These are phyloP conservation scores for Kluyveromyces sp. DNA, from an alignment of 1,139 yeast species.

Conservation along the genomic window DNA sequence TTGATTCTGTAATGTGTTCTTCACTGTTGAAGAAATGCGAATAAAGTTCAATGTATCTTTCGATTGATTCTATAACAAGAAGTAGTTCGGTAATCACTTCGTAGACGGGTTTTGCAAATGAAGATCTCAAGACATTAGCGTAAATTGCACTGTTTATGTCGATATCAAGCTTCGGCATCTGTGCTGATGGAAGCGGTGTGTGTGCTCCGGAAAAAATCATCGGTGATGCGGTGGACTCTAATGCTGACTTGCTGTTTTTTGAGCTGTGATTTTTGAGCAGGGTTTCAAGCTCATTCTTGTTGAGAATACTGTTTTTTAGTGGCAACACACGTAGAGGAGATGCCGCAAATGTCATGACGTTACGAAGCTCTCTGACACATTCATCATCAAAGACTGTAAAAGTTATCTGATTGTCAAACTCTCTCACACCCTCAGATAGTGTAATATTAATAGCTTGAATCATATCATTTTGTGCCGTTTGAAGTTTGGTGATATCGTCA, in stretches of 20 bases:
- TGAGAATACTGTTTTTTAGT: conserved; percentile 18
- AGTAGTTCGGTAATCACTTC: conserved; percentile 31
- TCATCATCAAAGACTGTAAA: conserved; percentile 33
- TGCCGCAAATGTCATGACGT: conserved; percentile 35
- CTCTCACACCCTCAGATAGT: conserved; percentile 39
- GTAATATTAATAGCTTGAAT: conserved; percentile 30
- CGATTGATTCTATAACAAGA: conserved; percentile 23
- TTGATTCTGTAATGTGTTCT: conserved; percentile 6
- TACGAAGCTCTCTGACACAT: conserved; percentile 35
- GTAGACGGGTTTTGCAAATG: conserved; percentile 30
- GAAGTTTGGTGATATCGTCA: conserved; percentile 16
- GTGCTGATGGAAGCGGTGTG: conserved; percentile 24
- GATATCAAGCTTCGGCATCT: conserved; percentile 10
- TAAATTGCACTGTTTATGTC: conserved; percentile 19
- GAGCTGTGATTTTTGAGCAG: conserved; percentile 12
- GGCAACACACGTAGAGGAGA: conserved; percentile 40
- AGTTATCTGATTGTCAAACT: conserved; percentile 38
- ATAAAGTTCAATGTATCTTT: conserved; percentile 17
- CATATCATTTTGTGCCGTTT: conserved; percentile 27
- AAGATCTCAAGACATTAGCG: conserved; percentile 28
- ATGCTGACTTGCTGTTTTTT: conserved; percentile 6
- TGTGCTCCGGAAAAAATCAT: conserved; percentile 21
- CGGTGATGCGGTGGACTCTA: conserved; percentile 10
- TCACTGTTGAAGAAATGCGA: conserved; percentile 9
- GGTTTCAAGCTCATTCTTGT: conserved; percentile 16